Conservation (phyloP, 129 eudicot genomes). For the Lactuca saligna region DNA sequence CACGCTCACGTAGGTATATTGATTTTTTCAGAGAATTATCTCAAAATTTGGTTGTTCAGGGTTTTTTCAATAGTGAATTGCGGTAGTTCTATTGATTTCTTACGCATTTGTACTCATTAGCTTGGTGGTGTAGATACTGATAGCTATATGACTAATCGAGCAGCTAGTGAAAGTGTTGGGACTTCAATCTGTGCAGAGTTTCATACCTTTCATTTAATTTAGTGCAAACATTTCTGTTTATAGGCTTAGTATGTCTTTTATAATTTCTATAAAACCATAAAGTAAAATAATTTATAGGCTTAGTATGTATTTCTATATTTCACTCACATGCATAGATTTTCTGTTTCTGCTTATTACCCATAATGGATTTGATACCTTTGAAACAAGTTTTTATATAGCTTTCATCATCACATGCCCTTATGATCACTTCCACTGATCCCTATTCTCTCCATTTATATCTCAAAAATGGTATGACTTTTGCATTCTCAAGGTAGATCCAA, state of each 20-base stretch:
- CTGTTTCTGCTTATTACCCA: not conserved
- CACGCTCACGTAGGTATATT: not conserved
- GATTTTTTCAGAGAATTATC: not conserved
- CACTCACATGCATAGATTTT: not conserved
- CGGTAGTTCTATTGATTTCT: not conserved
- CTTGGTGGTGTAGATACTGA: not conserved
- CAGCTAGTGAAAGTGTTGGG: not conserved
- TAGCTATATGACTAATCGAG: not conserved
- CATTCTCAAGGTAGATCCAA: conserved; percentile 30
- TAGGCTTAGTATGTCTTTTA: not conserved
- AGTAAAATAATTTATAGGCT: not conserved
- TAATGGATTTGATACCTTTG: conserved; percentile 13
- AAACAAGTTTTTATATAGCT: conserved; percentile 6
- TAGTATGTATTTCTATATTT: not conserved
- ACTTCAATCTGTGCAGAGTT: not conserved
- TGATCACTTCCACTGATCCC: conserved; percentile 29
- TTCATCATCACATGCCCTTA: conserved; percentile 26
- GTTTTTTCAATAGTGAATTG: not conserved
- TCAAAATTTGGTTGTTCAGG: not conserved
- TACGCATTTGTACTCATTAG: not conserved
- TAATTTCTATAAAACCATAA: not conserved
- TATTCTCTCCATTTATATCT: conserved; percentile 24
- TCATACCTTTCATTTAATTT: not conserved
- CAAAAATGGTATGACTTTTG: conserved; percentile 18
- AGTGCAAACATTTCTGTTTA: not conserved